Evolutionary conservation across 1,284 basidiomycete genomes (phyloP).

Genomic region (Tilletia indica): DNA sequence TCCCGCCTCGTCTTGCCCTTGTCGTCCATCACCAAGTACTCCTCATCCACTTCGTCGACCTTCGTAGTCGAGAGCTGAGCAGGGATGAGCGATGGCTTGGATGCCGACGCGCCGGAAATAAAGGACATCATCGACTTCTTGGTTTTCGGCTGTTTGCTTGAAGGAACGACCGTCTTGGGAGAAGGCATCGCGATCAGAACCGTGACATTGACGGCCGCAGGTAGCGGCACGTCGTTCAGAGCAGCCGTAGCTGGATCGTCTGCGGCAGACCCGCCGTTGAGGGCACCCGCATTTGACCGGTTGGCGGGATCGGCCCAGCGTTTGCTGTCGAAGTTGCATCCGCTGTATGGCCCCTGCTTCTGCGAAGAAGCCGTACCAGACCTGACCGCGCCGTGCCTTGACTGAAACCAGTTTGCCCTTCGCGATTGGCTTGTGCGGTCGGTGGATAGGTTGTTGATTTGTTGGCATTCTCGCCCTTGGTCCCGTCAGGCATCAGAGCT

Average conservation of each 20-base stretch:
- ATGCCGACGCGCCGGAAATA: conserved; percentile 25
- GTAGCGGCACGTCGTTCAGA: conserved; percentile 22
- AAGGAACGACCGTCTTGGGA: conserved; percentile 41
- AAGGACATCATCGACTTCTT: conserved; percentile 9
- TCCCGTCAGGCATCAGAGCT: background rate
- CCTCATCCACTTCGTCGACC: conserved; percentile 38
- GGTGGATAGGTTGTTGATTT: conserved; percentile 1
- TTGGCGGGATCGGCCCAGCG: background rate
- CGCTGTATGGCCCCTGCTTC: background rate
- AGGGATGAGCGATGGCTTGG: conserved; percentile 25
- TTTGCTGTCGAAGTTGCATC: background rate
- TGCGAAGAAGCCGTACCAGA: background rate
- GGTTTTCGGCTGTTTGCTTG: conserved; percentile 19
- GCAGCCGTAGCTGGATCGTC: background rate
- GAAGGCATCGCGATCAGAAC: conserved; percentile 50
- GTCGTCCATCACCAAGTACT: conserved; percentile 13
- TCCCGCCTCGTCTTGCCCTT: conserved; percentile 31
- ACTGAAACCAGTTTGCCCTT: background rate
- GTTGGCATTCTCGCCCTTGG: background rate
- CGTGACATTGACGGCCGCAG: conserved; percentile 45
- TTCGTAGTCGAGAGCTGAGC: conserved; percentile 22
- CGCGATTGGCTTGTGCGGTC: background rate
- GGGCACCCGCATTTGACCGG: background rate
- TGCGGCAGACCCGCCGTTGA: background rate
- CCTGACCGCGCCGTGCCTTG: background rate